Evolutionary conservation across 2,329 filamentous ascomycete genomes (phyloP).

Genomic region (Escovopsis weberi): DNA sequence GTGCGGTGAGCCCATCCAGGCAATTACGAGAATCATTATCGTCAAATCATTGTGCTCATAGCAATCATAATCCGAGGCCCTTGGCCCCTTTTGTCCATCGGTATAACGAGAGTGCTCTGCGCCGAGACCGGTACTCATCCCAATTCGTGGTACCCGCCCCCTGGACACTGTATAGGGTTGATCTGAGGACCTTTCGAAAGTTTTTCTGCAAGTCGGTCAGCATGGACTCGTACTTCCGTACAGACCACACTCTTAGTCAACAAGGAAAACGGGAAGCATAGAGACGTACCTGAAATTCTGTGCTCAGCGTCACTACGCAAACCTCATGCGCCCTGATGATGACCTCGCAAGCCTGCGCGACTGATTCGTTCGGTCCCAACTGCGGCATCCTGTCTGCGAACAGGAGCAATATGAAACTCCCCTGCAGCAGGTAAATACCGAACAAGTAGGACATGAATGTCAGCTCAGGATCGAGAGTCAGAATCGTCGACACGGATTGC

Average conservation of each 20-base stretch:
- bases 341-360: constrained; percentile 33
- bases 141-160: constrained; percentile 23
- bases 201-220: constrained; percentile 26
- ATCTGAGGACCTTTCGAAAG: constrained; percentile 37
- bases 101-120: constrained; percentile 37
- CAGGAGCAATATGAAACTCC: constrained; percentile 33
- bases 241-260: not conserved
- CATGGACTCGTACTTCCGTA: not conserved
- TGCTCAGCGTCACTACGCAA: constrained; percentile 33
- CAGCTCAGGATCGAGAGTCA: constrained; percentile 32
- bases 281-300: constrained; percentile 30
- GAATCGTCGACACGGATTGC: constrained; percentile 29
- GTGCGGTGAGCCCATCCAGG: too few relatives aligned
- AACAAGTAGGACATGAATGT: constrained; percentile 39
- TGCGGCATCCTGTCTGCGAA: constrained; percentile 35
- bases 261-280: too few relatives aligned
- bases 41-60: not conserved
- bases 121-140: constrained; percentile 29
- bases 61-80: constrained; percentile 16
- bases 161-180: constrained; percentile 32
- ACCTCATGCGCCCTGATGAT: constrained; percentile 36
- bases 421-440: constrained; percentile 36
- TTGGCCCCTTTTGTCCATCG: constrained; percentile 31
- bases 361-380: constrained; percentile 28
- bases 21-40: too few relatives aligned